phyloP scores from a whole-genome alignment of 2,329 filamentous ascomycete species.

The Monosporascus sp. region DNA sequence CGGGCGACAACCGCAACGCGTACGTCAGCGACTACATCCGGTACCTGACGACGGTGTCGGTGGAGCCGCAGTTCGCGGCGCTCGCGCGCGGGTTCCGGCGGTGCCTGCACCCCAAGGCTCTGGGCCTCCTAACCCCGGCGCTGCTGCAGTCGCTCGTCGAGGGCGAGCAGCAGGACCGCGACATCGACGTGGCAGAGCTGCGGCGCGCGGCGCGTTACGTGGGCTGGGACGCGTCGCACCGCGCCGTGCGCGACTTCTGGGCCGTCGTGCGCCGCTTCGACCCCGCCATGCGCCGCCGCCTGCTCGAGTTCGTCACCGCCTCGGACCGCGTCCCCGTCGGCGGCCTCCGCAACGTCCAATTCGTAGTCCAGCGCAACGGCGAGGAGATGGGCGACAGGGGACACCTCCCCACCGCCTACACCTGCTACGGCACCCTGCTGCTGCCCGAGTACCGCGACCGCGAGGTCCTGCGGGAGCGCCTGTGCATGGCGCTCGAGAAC shows the following conservation, averaged over 20 bases:
- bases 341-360: slow-evolving; percentile 75
- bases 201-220: slow-evolving; percentile 71
- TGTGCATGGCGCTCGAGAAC: slow-evolving; percentile 84
- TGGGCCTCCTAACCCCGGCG: slow-evolving; percentile 65
- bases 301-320: slow-evolving; percentile 93
- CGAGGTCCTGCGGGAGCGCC: slow-evolving; percentile 65
- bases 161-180: slow-evolving; percentile 54
- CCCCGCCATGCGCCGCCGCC: slow-evolving; percentile 63
- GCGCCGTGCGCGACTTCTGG: slow-evolving; percentile 78
- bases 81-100: slow-evolving; percentile 77
- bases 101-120: slow-evolving; percentile 65
- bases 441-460: slow-evolving; percentile 75
- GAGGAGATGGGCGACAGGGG: slow-evolving; percentile 49
- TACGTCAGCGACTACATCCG: slow-evolving; percentile 82
- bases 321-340: slow-evolving; percentile 86
- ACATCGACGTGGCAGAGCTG: slow-evolving; percentile 73
- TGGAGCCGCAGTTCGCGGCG: slow-evolving; percentile 71
- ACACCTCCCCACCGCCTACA: slow-evolving; percentile 78
- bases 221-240: slow-evolving; percentile 67
- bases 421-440: slow-evolving; percentile 85
- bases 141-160: slow-evolving; percentile 76
- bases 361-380: slow-evolving; percentile 75
- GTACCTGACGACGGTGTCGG: slow-evolving; percentile 74
- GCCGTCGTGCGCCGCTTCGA: slow-evolving; percentile 64
- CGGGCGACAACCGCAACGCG: slow-evolving; percentile 67